These are phyloP conservation scores for Kitagawia praeruptora DNA, from an alignment of 129 eudicot genomes.

Conservation along the genomic window DNA sequence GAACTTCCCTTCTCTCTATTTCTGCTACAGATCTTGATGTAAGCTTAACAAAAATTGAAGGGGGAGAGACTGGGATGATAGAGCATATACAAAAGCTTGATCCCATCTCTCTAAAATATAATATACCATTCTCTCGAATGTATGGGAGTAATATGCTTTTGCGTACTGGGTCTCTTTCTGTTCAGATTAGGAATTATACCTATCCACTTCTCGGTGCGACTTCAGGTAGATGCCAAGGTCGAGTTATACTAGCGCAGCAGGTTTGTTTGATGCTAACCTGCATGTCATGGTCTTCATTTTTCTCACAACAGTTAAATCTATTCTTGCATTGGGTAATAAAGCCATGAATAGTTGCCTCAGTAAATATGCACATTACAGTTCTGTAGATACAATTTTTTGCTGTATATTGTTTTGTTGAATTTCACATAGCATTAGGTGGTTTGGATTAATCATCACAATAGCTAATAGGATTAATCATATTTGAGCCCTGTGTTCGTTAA, in stretches of 20 bases:
- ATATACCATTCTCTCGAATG: constrained; percentile 77
- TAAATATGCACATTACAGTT: not conserved
- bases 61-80: constrained; percentile 95
- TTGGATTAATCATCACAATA: not conserved
- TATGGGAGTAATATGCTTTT: constrained; percentile 72
- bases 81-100: constrained; percentile 81
- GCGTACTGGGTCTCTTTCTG: constrained; percentile 71
- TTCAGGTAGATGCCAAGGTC: constrained; percentile 88
- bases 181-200: constrained; percentile 73
- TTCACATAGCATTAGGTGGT: not conserved
- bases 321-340: not conserved
- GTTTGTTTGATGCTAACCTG: constrained; percentile 26
- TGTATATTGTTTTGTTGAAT: not conserved
- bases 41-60: constrained; percentile 72
- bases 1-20: constrained; percentile 73
- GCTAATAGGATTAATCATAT: not conserved
- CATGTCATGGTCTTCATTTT: constrained; percentile 1
- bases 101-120: constrained; percentile 67
- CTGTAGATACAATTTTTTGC: not conserved
- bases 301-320: not conserved
- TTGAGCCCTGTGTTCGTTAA: too few relatives aligned
- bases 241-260: constrained; percentile 93
- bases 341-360: not conserved
- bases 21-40: constrained; percentile 72
- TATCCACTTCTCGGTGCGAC: constrained; percentile 76